Percentiles rank a stretch among this genome's conserved stretches.
phyloP scores from a whole-genome alignment of 2,329 filamentous ascomycete genomes.

The Ilyonectria destructans region DNA sequence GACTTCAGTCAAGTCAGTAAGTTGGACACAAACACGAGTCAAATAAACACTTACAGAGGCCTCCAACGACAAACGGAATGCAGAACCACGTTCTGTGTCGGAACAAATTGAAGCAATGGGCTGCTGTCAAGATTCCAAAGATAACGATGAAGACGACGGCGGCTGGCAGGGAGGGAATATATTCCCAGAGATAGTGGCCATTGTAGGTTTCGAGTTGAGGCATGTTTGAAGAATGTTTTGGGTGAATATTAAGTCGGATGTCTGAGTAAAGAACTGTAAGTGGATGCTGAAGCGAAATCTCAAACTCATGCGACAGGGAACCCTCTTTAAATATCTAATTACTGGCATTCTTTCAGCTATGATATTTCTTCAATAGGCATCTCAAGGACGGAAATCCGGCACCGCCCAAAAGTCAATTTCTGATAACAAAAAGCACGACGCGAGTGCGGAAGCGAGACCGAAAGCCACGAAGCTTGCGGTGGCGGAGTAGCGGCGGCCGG shows the following conservation, averaged over 20 bases:
- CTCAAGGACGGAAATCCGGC: too few relatives aligned
- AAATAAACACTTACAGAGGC: conserved; percentile 57
- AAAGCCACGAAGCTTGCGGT: too few relatives aligned
- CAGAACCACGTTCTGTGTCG: conserved; percentile 66
- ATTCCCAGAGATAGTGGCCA: conserved; percentile 45
- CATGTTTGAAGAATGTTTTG: conserved; percentile 25
- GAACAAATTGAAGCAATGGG: conserved; percentile 60
- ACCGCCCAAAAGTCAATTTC: too few relatives aligned
- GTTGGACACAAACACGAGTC: not conserved
- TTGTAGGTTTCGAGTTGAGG: conserved; percentile 43
- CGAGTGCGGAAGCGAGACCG: too few relatives aligned
- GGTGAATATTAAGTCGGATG: not conserved
- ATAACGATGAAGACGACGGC: conserved; percentile 64
- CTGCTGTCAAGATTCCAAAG: conserved; percentile 59
- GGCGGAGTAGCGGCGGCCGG: too few relatives aligned
- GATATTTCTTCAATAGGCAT: too few relatives aligned
- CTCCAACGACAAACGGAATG: conserved; percentile 62
- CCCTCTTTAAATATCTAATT: too few relatives aligned
- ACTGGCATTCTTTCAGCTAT: too few relatives aligned
- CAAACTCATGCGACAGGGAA: too few relatives aligned
- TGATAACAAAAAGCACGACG: too few relatives aligned
- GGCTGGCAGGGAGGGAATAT: conserved; percentile 61
- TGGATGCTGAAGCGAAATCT: too few relatives aligned
- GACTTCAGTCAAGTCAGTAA: conserved; percentile 21
- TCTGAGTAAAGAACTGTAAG: too few relatives aligned